Percentiles rank a stretch among this genome's conserved stretches.
Evolutionary conservation across 2,329 filamentous ascomycete species (phyloP).

Genomic region (Sclerotinia sclerotiorum): DNA sequence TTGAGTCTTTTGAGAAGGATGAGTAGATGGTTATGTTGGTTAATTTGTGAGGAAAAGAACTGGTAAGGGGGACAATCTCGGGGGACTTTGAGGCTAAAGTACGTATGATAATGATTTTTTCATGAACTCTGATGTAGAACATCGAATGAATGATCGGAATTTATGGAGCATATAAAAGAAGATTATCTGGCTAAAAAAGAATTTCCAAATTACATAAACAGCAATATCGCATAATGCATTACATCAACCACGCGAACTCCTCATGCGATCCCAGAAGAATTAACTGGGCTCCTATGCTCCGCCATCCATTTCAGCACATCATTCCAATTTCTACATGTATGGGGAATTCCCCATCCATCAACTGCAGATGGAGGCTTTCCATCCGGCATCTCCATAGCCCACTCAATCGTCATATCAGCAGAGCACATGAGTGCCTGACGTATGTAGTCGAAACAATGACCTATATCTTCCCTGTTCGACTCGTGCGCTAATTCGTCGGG

Average conservation of each 20-base stretch:
- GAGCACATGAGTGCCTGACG: conserved; percentile 24
- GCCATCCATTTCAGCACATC: conserved; percentile 1
- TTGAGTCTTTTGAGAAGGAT: conserved; percentile 9
- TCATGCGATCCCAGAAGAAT: not conserved
- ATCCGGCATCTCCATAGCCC: not conserved
- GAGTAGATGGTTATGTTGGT: not conserved
- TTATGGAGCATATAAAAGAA: too few relatives aligned
- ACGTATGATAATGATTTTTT: not conserved
- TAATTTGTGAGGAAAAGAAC: not conserved
- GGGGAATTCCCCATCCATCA: conserved; percentile 22
- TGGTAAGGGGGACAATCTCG: not conserved
- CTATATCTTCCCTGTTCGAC: not conserved
- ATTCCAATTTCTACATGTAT: conserved; percentile 19
- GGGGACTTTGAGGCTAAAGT: not conserved
- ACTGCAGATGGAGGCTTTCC: not conserved
- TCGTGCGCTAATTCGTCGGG: not conserved
- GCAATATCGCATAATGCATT: too few relatives aligned
- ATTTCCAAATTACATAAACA: not conserved
- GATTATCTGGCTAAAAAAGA: too few relatives aligned
- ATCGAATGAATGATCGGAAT: too few relatives aligned
- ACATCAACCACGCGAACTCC: too few relatives aligned
- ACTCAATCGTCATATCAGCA: conserved; percentile 22
- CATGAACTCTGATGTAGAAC: too few relatives aligned
- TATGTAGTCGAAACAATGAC: conserved; percentile 23
- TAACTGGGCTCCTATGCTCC: conserved; percentile 10